Percentiles rank a stretch among this genome's conserved stretches.
These are phyloP conservation scores for Tuber borchii DNA, from an alignment of 495 filamentous ascomycete genomes.

Conservation along the genomic window DNA sequence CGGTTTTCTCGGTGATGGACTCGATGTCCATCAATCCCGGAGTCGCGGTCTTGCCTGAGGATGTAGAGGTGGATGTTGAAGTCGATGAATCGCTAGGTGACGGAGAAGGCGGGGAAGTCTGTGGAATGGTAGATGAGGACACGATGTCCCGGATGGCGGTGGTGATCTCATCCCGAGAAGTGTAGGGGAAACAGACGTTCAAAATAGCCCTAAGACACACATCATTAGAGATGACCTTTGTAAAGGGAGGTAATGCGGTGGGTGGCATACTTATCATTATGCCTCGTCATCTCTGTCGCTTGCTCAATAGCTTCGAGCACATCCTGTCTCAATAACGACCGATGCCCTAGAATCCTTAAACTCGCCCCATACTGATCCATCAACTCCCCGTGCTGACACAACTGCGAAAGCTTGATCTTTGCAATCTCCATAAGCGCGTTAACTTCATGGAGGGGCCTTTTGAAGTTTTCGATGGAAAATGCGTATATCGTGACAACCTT, in stretches of 20 bases:
- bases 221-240: background rate
- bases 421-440: slow-evolving; percentile 97
- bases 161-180: slow-evolving; percentile 91
- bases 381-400: slow-evolving; percentile 87
- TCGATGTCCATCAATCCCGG: slow-evolving; percentile 60
- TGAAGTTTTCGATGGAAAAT: slow-evolving; percentile 98
- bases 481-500: slow-evolving; percentile 96
- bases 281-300: slow-evolving; percentile 71
- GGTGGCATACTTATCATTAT: slow-evolving; percentile 62
- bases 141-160: slow-evolving; percentile 83
- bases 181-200: slow-evolving; percentile 97
- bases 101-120: slow-evolving; percentile 20
- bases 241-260: background rate
- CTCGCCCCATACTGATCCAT: slow-evolving; percentile 87
- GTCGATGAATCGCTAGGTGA: slow-evolving; percentile 16
- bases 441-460: slow-evolving; percentile 94
- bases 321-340: slow-evolving; percentile 72
- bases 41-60: slow-evolving; percentile 19
- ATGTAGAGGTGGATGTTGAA: slow-evolving; percentile 22
- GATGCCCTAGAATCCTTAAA: slow-evolving; percentile 74
- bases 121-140: slow-evolving; percentile 31
- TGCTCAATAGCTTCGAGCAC: slow-evolving; percentile 80
- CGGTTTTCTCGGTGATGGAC: slow-evolving; percentile 70
- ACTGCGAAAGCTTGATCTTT: slow-evolving; percentile 82
- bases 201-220: slow-evolving; percentile 57